Evolutionary conservation across 2,329 filamentous ascomycete species (phyloP).

Genomic region (Pseudopyricularia cyperi): DNA sequence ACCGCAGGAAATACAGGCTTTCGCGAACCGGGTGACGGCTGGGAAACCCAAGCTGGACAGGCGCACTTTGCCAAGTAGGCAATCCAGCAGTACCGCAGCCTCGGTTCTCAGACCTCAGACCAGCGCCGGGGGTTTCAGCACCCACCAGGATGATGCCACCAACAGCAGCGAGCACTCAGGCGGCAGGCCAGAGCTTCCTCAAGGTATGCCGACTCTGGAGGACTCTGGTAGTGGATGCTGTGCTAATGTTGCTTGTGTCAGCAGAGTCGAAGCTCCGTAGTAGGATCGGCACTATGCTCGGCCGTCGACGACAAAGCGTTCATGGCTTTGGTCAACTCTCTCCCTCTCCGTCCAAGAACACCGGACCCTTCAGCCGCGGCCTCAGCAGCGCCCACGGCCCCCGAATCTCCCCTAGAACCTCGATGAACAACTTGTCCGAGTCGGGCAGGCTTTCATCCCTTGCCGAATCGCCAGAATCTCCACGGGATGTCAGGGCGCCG

Average conservation of each 20-base stretch:
- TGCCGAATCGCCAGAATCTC: constrained; percentile 38
- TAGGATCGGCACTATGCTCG: constrained; percentile 57
- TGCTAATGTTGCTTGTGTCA: constrained; percentile 13
- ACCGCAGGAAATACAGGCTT: constrained; percentile 71
- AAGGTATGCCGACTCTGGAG: background rate
- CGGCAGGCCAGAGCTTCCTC: constrained; percentile 2
- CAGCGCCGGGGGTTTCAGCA: constrained; percentile 3
- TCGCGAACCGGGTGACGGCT: constrained; percentile 31
- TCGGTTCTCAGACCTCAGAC: constrained; percentile 16
- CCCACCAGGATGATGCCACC: constrained; percentile 22
- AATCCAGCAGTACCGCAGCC: constrained; percentile 22
- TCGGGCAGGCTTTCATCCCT: constrained; percentile 42
- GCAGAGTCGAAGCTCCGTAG: constrained; percentile 44
- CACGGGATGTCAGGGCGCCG: constrained; percentile 12
- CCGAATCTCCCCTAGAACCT: constrained; percentile 41
- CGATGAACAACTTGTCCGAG: constrained; percentile 45
- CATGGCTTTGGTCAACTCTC: constrained; percentile 47
- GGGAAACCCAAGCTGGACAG: constrained; percentile 31
- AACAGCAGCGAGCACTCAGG: constrained; percentile 29
- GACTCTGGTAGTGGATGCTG: constrained; percentile 1
- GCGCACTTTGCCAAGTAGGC: constrained; percentile 23
- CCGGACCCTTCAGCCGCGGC: constrained; percentile 43
- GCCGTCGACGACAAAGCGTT: constrained; percentile 52
- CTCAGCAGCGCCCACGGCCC: constrained; percentile 51
- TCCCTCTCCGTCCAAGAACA: constrained; percentile 37